Evolutionary conservation across 352 stramenopile genomes (phyloP), one percentile per base, ranked within the genome.

Genomic region (Globisporangium orthogonon): DNA sequence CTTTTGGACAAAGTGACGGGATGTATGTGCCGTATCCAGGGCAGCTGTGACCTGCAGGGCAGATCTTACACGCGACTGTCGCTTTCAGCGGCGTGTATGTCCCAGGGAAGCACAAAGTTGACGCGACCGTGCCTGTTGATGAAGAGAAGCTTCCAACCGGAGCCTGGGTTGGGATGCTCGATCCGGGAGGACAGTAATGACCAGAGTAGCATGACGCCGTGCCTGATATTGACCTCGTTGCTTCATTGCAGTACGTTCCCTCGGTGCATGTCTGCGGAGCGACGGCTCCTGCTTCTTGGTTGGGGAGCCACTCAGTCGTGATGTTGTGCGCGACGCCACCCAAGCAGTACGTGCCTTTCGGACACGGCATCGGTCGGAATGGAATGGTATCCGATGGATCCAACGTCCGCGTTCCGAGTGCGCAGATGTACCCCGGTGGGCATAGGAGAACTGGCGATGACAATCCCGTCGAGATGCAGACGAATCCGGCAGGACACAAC

Each of bases 1-100:
- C 97, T 40, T 73, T 74, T 3, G 76, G 73, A 71, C 97, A 99
- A 31, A 99, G 91, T 23, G 88, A 93, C 23, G 96, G 96, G 40
- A 98, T 87, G 63, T 98, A 99, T 1, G 95, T 98, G 29, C 96
- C 97, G 65, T 98, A 99, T 4, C 78, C 85, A 0, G 94, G 66
- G 58, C 94, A 98, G 7, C 83, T 94, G 63, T 98, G 91, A 23
- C 97, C 97, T 11, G 96, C 90, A 30, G 96, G 96, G 56, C 97
- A 99, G 0, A 97, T 62, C 41, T 87, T 70, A 63, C 97, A 99
- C 23, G 74, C 65, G 33, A 90, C 84, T 1, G 88, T 96, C 13
- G 73, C 92, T 35, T 83, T 87, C 5, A 98, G 66, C 14, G 96
- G 88, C 7, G 96, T 97, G 68, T 98, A 99, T 5, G 94, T 99